phyloP scores from a whole-genome alignment of 352 stramenopile genomes.

The Globisporangium rhizosaccharum region DNA sequence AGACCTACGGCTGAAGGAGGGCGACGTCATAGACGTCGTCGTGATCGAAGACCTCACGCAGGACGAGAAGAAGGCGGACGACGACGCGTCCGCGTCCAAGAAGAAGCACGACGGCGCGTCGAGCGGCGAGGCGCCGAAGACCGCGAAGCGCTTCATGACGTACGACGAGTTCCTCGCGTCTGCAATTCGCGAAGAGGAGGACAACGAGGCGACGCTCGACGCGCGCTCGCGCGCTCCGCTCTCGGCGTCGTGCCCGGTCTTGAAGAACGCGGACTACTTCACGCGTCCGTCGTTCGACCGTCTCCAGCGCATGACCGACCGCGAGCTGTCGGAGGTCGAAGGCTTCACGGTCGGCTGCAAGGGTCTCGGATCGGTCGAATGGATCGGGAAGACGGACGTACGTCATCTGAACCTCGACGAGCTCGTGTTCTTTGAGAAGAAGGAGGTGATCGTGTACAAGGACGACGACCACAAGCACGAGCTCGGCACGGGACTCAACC shows the following conservation, averaged over 20 bases:
- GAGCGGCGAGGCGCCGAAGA: conserved; percentile 16
- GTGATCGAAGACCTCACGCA: conserved; percentile 51
- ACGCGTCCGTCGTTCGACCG: conserved; percentile 65
- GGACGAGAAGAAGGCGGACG: conserved; percentile 26
- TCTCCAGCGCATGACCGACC: conserved; percentile 66
- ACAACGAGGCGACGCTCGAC: conserved; percentile 19
- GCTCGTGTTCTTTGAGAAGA: conserved; percentile 77
- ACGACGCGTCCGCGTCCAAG: conserved; percentile 11
- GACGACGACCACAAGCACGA: conserved; percentile 79
- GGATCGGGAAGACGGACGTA: conserved; percentile 77
- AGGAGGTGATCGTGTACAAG: conserved; percentile 84
- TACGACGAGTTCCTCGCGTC: conserved; percentile 78
- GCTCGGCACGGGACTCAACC: conserved; percentile 68
- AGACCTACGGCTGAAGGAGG: conserved; percentile 53
- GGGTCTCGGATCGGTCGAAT: conserved; percentile 71
- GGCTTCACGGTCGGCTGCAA: conserved; percentile 78
- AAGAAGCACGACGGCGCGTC: conserved; percentile 25
- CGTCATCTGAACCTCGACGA: conserved; percentile 76
- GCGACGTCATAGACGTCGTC: conserved; percentile 60
- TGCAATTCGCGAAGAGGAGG: conserved; percentile 42
- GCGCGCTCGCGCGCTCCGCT: conserved; percentile 13
- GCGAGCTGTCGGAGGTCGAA: conserved; percentile 63
- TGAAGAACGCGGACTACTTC: conserved; percentile 80
- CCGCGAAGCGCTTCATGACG: conserved; percentile 66
- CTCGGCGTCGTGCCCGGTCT: conserved; percentile 42